Evolutionary conservation across 2,329 filamentous ascomycete species (phyloP).

Genomic region (Pleomassaria siparia): DNA sequence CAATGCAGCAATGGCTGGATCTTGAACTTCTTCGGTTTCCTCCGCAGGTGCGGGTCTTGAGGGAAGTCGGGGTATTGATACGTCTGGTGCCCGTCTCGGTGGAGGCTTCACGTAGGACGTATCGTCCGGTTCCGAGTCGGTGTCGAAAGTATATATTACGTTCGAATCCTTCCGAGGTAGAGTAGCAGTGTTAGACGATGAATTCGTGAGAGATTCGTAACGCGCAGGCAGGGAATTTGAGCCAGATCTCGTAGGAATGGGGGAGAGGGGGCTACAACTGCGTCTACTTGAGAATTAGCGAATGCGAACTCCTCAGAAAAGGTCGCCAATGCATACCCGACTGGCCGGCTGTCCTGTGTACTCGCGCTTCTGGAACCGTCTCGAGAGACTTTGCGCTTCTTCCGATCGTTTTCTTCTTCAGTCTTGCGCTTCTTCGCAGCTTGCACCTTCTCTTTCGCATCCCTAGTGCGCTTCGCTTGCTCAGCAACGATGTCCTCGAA

Average conservation of each 20-base stretch:
- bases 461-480: slow-evolving; percentile 35
- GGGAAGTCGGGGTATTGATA: slow-evolving; percentile 7
- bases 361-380: slow-evolving; percentile 16
- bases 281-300: slow-evolving; percentile 14
- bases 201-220: slow-evolving; percentile 32
- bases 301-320: neutral
- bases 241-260: slow-evolving; percentile 13
- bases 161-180: slow-evolving; percentile 12
- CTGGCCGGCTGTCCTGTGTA: slow-evolving; percentile 8
- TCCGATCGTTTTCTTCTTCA: slow-evolving; percentile 23
- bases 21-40: slow-evolving; percentile 35
- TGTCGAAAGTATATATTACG: slow-evolving; percentile 29
- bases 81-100: neutral
- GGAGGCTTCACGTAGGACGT: slow-evolving; percentile 11
- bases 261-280: slow-evolving; percentile 28
- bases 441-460: slow-evolving; percentile 22
- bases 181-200: slow-evolving; percentile 9
- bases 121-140: slow-evolving; percentile 22
- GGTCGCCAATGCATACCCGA: slow-evolving; percentile 16
- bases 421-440: slow-evolving; percentile 20
- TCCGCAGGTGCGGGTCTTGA: slow-evolving; percentile 11
- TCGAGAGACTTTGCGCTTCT: slow-evolving; percentile 6
- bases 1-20: slow-evolving; percentile 31
- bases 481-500: slow-evolving; percentile 44
- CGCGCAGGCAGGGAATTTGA: slow-evolving; percentile 28